Conservation (phyloP, 75 land plant genomes). For the Cryptomeria japonica region DNA sequence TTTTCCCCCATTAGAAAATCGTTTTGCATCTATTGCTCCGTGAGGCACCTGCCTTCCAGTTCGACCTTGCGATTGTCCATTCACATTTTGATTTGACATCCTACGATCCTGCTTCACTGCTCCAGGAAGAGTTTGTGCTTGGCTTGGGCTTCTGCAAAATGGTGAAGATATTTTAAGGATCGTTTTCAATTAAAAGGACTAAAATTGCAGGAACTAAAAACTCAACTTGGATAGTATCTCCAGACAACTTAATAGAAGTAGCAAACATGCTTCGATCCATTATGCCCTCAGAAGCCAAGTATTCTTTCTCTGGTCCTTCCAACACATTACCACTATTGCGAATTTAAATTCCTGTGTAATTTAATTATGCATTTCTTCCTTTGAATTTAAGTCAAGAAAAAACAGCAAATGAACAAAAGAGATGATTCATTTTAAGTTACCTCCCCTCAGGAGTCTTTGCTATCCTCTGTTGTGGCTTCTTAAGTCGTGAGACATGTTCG, state of each 20-base stretch:
- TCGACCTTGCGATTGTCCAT: conserved; percentile 6
- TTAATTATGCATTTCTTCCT: background rate
- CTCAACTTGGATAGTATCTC: background rate
- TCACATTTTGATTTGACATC: conserved; percentile 11
- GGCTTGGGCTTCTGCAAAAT: conserved; percentile 27
- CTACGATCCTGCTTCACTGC: conserved; percentile 13
- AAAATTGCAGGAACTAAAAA: background rate
- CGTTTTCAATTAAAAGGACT: background rate
- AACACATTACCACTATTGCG: background rate
- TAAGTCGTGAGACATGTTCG: conserved; percentile 30
- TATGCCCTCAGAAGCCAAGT: background rate
- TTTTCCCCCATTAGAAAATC: conserved; percentile 17
- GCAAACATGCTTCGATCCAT: background rate
- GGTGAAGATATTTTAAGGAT: background rate
- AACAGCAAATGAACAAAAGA: background rate
- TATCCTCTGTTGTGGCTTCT: conserved; percentile 33
- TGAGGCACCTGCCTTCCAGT: conserved; percentile 24
- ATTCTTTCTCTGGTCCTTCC: background rate
- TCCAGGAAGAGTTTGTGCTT: conserved; percentile 14
- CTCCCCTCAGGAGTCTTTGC: conserved; percentile 36
- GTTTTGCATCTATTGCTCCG: conserved; percentile 15
- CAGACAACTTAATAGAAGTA: background rate
- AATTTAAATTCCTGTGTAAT: background rate
- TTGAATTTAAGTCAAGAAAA: background rate
- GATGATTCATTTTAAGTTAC: conserved; percentile 15